Conservation (phyloP, 2,329 filamentous ascomycete genomes). For the Ophiostoma sp. region DNA sequence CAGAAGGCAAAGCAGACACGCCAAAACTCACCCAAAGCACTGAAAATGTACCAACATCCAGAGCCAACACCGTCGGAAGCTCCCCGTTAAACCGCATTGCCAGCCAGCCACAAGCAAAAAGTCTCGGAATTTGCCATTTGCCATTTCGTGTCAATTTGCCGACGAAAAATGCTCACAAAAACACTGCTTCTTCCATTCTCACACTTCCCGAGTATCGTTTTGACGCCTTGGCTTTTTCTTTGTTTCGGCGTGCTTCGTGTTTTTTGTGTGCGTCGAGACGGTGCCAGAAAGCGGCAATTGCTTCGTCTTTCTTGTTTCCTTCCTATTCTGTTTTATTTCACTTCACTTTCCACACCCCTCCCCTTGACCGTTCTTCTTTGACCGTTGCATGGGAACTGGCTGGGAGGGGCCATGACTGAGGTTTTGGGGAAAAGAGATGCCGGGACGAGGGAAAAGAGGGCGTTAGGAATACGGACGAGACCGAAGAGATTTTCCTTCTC, state of each 20-base stretch:
- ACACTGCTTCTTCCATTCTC: not conserved
- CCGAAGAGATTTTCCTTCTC: not conserved
- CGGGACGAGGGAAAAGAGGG: not conserved
- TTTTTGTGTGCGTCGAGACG: not conserved
- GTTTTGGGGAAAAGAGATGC: not conserved
- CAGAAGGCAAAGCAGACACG: not conserved
- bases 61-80: not conserved
- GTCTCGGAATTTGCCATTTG: not conserved
- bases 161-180: no score
- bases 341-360: not conserved
- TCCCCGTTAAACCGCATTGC: not conserved
- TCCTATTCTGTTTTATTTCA: no score
- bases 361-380: not conserved
- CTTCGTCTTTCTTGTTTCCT: not conserved
- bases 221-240: not conserved
- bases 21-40: not conserved
- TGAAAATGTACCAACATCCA: not conserved
- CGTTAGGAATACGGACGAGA: not conserved
- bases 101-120: not conserved
- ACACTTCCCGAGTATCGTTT: not conserved
- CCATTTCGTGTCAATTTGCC: not conserved
- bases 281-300: constrained; percentile 8
- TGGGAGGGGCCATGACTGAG: not conserved
- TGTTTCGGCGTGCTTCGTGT: not conserved
- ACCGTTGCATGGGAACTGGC: not conserved